These are phyloP conservation scores for Artemisia argyi DNA, from an alignment of 129 eudicot species.

Conservation along the genomic window DNA sequence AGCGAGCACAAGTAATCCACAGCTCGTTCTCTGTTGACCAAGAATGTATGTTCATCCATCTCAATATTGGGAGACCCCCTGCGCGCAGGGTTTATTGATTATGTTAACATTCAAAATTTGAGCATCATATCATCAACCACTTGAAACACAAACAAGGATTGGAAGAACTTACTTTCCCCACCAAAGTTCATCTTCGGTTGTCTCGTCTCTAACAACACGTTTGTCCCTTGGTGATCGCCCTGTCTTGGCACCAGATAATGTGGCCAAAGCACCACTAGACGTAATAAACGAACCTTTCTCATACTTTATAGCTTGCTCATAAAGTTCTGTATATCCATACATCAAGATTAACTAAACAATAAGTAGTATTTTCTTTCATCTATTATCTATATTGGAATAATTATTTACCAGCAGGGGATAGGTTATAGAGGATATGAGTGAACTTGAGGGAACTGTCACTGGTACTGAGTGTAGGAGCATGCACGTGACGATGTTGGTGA, in stretches of 20 bases:
- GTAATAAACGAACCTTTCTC: slow-evolving; percentile 91
- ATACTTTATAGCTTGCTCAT: slow-evolving; percentile 88
- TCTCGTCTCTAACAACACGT: slow-evolving; percentile 85
- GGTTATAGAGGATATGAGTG: slow-evolving; percentile 91
- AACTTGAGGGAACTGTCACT: slow-evolving; percentile 83
- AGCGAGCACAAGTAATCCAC: slow-evolving; percentile 89
- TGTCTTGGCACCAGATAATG: slow-evolving; percentile 94
- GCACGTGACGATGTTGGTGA: slow-evolving; percentile 42
- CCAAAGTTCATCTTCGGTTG: slow-evolving; percentile 81
- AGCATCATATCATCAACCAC: background rate
- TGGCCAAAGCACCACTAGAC: slow-evolving; percentile 85
- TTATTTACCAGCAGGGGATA: slow-evolving; percentile 74
- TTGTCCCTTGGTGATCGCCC: slow-evolving; percentile 93
- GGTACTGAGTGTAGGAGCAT: slow-evolving; percentile 43
- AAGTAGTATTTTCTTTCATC: too few species aligned
- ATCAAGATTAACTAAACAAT: too few species aligned
- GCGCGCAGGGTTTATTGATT: background rate
- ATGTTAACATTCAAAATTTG: background rate
- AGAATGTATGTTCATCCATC: slow-evolving; percentile 93
- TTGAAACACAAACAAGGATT: background rate
- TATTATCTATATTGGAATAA: too few species aligned
- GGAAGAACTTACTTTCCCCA: slow-evolving; percentile 84
- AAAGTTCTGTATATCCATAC: slow-evolving; percentile 52
- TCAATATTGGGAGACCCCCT: slow-evolving; percentile 98
- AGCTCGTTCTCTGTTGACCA: slow-evolving; percentile 94